phyloP scores from a whole-genome alignment of 805 yeast genomes.

The Suhomyces vadensis region DNA sequence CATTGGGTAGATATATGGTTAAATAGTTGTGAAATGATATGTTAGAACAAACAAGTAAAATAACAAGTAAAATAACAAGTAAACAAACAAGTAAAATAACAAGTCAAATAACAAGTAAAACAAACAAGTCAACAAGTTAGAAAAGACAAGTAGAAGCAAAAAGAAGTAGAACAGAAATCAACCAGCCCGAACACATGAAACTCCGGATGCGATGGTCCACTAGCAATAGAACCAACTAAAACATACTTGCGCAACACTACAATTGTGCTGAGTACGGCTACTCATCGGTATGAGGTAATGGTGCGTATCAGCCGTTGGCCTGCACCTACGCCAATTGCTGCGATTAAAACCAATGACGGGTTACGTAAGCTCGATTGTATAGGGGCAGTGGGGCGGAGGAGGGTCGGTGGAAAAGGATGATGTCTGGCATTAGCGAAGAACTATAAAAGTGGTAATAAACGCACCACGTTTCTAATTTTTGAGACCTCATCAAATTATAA shows the following conservation, averaged over 20 bases:
- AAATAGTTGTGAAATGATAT: neutral
- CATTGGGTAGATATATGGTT: constrained; percentile 1
- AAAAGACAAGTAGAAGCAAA: no score
- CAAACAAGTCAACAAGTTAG: no score
- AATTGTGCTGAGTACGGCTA: no score
- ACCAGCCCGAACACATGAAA: no score
- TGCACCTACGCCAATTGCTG: constrained; percentile 2
- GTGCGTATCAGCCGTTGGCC: neutral
- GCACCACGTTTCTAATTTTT: neutral
- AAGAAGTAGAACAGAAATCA: no score
- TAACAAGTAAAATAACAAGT: no score
- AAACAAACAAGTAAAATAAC: no score
- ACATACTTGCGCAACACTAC: no score
- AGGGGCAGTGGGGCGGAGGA: neutral
- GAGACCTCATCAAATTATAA: constrained; percentile 8
- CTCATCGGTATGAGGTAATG: neutral
- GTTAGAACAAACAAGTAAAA: no score
- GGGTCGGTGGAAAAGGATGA: neutral
- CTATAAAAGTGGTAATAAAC: neutral
- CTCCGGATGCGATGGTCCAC: no score
- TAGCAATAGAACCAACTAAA: no score
- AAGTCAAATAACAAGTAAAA: no score
- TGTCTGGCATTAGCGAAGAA: neutral
- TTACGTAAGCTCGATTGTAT: neutral
- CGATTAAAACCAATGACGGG: constrained; percentile 4